Percentiles rank a stretch among this genome's conserved stretches.
Conservation (phyloP, 1,284 basidiomycete species). For the Ceratobasidium sp. region DNA sequence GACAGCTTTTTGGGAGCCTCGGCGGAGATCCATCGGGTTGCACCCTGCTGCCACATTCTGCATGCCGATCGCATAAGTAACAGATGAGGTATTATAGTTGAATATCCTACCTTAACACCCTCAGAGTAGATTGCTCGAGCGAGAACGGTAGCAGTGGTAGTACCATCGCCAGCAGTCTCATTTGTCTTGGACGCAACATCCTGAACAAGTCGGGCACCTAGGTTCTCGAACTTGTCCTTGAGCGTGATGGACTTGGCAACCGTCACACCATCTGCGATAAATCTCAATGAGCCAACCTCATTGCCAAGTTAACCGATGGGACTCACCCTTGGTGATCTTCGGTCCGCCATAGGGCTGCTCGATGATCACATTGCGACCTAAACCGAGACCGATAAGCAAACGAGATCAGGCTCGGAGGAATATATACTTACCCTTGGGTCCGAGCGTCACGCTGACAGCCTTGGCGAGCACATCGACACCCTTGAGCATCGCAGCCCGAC, state of each 20-base stretch:
- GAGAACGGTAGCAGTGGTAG: conserved; percentile 96
- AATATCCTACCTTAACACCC: conserved; percentile 76
- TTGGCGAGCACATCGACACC: conserved; percentile 97
- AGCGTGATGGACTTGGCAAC: conserved; percentile 95
- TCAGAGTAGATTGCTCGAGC: conserved; percentile 97
- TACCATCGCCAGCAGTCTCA: conserved; percentile 97
- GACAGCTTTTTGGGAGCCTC: conserved; percentile 95
- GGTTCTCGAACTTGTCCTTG: conserved; percentile 99
- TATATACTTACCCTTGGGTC: conserved; percentile 83
- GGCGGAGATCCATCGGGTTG: conserved; percentile 99
- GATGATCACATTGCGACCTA: conserved; percentile 97
- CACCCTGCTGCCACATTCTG: conserved; percentile 96
- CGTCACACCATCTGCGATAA: conserved; percentile 86
- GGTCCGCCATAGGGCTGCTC: conserved; percentile 97
- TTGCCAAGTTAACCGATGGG: neutral
- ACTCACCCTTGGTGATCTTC: conserved; percentile 93
- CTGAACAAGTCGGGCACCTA: conserved; percentile 94
- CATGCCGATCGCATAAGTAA: neutral
- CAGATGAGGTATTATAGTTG: neutral
- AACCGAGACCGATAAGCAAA: conserved; percentile 40
- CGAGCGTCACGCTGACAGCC: conserved; percentile 93
- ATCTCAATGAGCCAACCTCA: neutral
- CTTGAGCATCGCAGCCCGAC: conserved; percentile 90
- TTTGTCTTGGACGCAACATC: conserved; percentile 97
- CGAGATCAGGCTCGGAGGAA: neutral